Evolutionary conservation across 352 stramenopile genomes (phyloP).

Genomic region (Globisporangium perplexum): DNA sequence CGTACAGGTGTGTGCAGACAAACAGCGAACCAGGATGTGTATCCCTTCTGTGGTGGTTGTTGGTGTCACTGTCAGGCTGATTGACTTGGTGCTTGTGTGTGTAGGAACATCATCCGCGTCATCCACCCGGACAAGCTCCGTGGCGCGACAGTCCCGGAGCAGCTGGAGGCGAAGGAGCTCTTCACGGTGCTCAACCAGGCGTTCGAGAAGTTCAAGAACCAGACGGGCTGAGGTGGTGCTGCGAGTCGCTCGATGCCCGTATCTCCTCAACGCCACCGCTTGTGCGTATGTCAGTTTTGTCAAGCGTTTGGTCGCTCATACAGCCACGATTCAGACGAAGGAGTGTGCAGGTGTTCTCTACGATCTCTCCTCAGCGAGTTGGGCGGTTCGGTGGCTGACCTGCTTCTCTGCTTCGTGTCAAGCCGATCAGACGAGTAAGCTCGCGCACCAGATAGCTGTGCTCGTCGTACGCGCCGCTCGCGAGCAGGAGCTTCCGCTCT

Average conservation of each 20-base stretch:
- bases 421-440: slow-evolving; percentile 50
- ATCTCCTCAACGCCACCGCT: neutral
- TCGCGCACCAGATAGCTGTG: slow-evolving; percentile 64
- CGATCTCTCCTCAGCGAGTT: neutral
- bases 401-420: slow-evolving; percentile 15
- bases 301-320: neutral
- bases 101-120: slow-evolving; percentile 82
- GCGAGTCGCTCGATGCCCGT: neutral
- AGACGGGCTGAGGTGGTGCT: slow-evolving; percentile 13
- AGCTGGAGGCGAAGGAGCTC: slow-evolving; percentile 80
- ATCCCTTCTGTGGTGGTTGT: too few species aligned
- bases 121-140: slow-evolving; percentile 87
- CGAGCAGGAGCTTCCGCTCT: slow-evolving; percentile 52
- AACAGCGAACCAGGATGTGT: too few species aligned
- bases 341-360: neutral
- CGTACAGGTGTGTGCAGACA: slow-evolving; percentile 49
- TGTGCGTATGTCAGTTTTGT: neutral
- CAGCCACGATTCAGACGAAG: neutral
- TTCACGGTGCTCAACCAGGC: slow-evolving; percentile 86
- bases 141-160: slow-evolving; percentile 62
- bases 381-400: neutral
- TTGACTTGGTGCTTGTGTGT: neutral
- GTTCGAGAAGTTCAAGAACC: slow-evolving; percentile 83
- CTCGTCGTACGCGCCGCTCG: slow-evolving; percentile 50
- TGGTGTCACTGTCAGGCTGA: too few species aligned